A percentile compares a stretch with the other conserved stretches of the same genome.
Conservation (phyloP, 139 green algal genomes). For the Volvox reticuliferus region DNA sequence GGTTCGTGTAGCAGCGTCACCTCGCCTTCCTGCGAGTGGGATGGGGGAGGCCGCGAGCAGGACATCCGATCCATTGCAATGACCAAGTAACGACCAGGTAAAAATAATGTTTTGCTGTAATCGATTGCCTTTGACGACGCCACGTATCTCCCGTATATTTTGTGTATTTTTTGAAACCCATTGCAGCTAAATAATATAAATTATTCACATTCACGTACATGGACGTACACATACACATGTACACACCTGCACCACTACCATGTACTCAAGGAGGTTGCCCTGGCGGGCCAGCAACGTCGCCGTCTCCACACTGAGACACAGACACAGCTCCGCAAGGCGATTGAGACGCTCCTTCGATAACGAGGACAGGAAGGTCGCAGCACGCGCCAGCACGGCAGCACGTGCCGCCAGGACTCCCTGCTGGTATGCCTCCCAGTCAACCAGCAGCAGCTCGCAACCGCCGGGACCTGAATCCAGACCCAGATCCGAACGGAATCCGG, state of each 20-base stretch:
- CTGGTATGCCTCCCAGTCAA: constrained; percentile 46
- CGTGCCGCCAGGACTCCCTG: constrained; percentile 19
- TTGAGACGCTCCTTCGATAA: not conserved
- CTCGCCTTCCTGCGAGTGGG: constrained; percentile 16
- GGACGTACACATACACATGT: too few species aligned
- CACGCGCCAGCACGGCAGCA: constrained; percentile 9
- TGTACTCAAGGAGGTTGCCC: not conserved
- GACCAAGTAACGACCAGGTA: too few species aligned
- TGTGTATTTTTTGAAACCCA: too few species aligned
- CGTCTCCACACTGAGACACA: constrained; percentile 8
- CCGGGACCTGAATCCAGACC: not conserved
- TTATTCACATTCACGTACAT: too few species aligned
- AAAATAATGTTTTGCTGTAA: too few species aligned
- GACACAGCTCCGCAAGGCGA: constrained; percentile 40
- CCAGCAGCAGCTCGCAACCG: constrained; percentile 36
- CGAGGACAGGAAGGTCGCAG: constrained; percentile 19
- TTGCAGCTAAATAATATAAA: too few species aligned
- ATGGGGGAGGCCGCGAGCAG: too few species aligned
- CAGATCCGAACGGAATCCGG: too few species aligned
- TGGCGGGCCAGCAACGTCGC: constrained; percentile 31
- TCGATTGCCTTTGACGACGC: too few species aligned
- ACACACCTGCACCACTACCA: constrained; percentile 47
- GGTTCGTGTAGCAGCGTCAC: constrained; percentile 34
- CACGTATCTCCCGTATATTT: too few species aligned
- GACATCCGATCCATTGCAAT: too few species aligned